Evolutionary conservation across 2,329 filamentous ascomycete species (phyloP).

Genomic region (Ophiostoma pallidulum): DNA sequence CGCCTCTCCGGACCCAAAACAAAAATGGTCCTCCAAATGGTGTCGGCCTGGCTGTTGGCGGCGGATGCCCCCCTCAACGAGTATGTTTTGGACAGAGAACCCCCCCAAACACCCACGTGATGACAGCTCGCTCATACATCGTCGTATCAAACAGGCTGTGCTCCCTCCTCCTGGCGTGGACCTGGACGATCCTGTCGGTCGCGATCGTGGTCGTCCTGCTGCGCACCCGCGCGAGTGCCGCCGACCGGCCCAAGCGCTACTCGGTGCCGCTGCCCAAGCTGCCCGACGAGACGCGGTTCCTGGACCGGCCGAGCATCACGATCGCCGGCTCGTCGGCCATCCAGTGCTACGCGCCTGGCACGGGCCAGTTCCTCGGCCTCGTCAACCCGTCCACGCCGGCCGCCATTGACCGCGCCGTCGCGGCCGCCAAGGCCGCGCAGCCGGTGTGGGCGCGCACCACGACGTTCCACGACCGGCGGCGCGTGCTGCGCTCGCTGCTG

Average conservation of each 20-base stretch:
- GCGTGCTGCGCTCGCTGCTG: slow-evolving; percentile 71
- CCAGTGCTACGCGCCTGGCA: slow-evolving; percentile 84
- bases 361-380: slow-evolving; percentile 70
- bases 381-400: slow-evolving; percentile 67
- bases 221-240: slow-evolving; percentile 19
- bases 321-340: slow-evolving; percentile 56
- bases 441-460: slow-evolving; percentile 65
- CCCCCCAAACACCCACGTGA: too few species aligned
- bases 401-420: slow-evolving; percentile 70
- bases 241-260: slow-evolving; percentile 44
- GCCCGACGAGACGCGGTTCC: slow-evolving; percentile 41
- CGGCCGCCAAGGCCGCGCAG: slow-evolving; percentile 66
- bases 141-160: background rate
- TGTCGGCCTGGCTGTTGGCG: slow-evolving; percentile 5
- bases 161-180: slow-evolving; percentile 2
- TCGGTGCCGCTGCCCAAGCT: slow-evolving; percentile 52
- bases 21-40: slow-evolving; percentile 9
- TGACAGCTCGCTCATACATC: too few species aligned
- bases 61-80: slow-evolving; percentile 2
- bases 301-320: slow-evolving; percentile 24
- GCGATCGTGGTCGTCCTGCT: slow-evolving; percentile 11
- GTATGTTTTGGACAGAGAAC: too few species aligned
- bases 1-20: background rate
- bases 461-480: slow-evolving; percentile 65
- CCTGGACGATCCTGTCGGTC: slow-evolving; percentile 9